Conservation (phyloP, 2,329 filamentous ascomycete genomes). For the Didymella pinodella region DNA sequence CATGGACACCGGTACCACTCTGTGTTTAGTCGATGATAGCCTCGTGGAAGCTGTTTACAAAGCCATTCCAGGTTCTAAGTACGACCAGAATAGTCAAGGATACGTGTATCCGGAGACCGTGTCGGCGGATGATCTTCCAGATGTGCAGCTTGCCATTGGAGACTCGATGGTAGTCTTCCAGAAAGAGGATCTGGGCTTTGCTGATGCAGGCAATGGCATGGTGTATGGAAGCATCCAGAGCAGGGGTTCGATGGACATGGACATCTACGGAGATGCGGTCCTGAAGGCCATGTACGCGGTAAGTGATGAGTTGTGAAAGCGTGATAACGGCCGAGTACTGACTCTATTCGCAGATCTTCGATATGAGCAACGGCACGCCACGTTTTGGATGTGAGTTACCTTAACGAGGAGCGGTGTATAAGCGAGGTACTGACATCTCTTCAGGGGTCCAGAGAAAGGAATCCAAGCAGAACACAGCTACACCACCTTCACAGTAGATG, state of each 20-base stretch:
- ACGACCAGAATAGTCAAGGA: constrained; percentile 59
- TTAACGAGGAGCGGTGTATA: neutral
- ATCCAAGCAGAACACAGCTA: constrained; percentile 26
- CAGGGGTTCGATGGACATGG: constrained; percentile 32
- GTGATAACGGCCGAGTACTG: constrained; percentile 1
- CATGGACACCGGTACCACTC: constrained; percentile 74
- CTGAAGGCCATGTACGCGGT: constrained; percentile 38
- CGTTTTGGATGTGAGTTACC: constrained; percentile 23
- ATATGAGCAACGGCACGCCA: constrained; percentile 31
- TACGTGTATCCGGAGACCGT: constrained; percentile 49
- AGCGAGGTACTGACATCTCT: constrained; percentile 7
- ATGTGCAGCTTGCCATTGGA: constrained; percentile 33
- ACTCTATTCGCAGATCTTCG: constrained; percentile 27
- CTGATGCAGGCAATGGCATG: constrained; percentile 32
- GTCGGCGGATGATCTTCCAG: constrained; percentile 22
- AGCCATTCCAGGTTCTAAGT: constrained; percentile 60
- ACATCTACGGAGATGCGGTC: constrained; percentile 34
- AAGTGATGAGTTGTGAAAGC: constrained; percentile 4
- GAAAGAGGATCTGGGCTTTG: constrained; percentile 39
- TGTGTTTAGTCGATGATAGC: constrained; percentile 64
- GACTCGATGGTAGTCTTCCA: constrained; percentile 29
- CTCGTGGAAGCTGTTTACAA: constrained; percentile 67
- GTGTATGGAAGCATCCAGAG: constrained; percentile 36
- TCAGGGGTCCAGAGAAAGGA: constrained; percentile 31
- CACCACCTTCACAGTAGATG: constrained; percentile 25